phyloP scores from a whole-genome alignment of 169 alveolate genomes.

The Plasmodium vinckei region DNA sequence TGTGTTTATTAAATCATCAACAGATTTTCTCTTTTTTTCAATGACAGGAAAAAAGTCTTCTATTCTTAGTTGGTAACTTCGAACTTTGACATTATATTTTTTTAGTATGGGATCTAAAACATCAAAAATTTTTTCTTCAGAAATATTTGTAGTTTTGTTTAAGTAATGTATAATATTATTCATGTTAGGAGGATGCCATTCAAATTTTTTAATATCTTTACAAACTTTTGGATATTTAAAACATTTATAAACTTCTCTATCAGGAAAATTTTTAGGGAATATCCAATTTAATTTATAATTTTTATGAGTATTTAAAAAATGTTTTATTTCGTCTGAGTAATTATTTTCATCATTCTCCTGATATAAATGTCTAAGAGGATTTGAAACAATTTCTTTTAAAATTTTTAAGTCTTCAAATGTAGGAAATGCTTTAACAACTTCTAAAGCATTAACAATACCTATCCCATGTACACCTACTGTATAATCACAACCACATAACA shows the following conservation, averaged over 20 bases:
- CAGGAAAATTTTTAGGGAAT: conserved; percentile 84
- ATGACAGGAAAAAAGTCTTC: conserved; percentile 68
- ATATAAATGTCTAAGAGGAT: conserved; percentile 68
- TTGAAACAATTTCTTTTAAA: conserved; percentile 88
- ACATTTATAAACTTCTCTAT: conserved; percentile 84
- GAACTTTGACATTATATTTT: conserved; percentile 36
- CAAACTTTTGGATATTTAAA: conserved; percentile 80
- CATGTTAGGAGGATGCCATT: conserved; percentile 59
- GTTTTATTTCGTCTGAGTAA: conserved; percentile 73
- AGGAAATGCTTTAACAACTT: conserved; percentile 92
- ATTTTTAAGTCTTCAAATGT: conserved; percentile 86
- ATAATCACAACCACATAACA: conserved; percentile 95
- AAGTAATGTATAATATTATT: conserved; percentile 19
- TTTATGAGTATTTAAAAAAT: conserved; percentile 80
- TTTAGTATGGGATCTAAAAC: conserved; percentile 52
- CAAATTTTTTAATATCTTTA: conserved; percentile 44
- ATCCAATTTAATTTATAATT: conserved; percentile 85
- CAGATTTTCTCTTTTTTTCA: conserved; percentile 46
- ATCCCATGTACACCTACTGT: conserved; percentile 96
- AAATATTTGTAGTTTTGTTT: conserved; percentile 35
- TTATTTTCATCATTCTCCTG: conserved; percentile 69
- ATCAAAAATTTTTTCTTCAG: conserved; percentile 53
- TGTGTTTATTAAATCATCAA: conserved; percentile 38
- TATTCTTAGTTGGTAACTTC: conserved; percentile 51
- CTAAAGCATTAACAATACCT: conserved; percentile 97